phyloP scores from a whole-genome alignment of 768 basidiomycete species.

The Kwoniella dendrophila region DNA sequence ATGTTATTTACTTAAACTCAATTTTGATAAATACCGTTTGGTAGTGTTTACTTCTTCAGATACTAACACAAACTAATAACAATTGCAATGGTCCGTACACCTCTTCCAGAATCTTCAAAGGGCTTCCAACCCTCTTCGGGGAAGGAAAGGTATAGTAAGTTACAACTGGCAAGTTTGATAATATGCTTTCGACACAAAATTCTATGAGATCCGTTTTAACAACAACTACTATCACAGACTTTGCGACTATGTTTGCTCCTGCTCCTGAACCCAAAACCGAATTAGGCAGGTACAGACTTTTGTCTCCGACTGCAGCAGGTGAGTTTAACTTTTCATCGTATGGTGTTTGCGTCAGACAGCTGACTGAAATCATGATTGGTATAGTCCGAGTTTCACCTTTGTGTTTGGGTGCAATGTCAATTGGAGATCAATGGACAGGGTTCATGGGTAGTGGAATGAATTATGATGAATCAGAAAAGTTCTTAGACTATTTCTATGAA shows the following conservation, averaged over 20 bases:
- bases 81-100: conserved; percentile 14
- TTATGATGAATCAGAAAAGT: conserved; percentile 56
- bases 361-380: neutral
- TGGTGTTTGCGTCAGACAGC: neutral
- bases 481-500: conserved; percentile 59
- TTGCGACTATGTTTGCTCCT: conserved; percentile 11
- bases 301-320: conserved; percentile 54
- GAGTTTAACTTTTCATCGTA: neutral
- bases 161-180: no score
- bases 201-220: no score
- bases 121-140: conserved; percentile 9
- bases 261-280: conserved; percentile 25
- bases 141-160: conserved; percentile 4
- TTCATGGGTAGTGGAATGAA: conserved; percentile 30
- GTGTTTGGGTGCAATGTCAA: conserved; percentile 57
- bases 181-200: no score
- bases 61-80: no score
- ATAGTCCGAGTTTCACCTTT: conserved; percentile 57
- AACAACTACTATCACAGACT: no score
- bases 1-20: no score
- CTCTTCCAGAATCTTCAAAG: conserved; percentile 2
- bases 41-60: no score
- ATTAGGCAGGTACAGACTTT: conserved; percentile 42
- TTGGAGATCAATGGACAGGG: conserved; percentile 57
- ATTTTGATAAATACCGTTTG: no score